Base-by-base conservation (phyloP, 2,329 filamentous ascomycete genomes). In the Pyrenophora graminea region DNA sequence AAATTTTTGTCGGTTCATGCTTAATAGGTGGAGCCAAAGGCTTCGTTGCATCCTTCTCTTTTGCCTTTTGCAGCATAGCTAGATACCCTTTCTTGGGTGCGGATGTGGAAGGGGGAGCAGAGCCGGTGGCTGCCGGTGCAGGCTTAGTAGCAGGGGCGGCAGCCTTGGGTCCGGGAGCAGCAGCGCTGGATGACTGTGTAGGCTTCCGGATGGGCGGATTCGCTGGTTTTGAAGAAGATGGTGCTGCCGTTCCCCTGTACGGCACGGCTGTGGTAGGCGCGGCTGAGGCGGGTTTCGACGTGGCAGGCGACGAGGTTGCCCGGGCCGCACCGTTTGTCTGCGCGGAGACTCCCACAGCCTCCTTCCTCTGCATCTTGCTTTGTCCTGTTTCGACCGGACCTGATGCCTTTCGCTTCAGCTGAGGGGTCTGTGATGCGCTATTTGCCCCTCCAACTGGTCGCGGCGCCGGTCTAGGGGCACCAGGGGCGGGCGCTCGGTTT, bases 61-160 rank as follows among this genome's bases (percentile, higher is more conserved):
- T 85, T 27, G 85, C 89, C 59, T 87, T 82, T 48, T 86, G 86
- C 74, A 92, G 80, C 53, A 91, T 87, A 64, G 91, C 88, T 32
- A 85, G 83, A 69, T 85, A 92, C 0, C 86, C 89, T 2, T 88
- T 89, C 72, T 90, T 90, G 1, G 85, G 85, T 1, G 81, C 74
- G 2, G 76, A 70, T 6, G 63, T 38, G 7, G 60, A 46, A 33
- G 71, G 48, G 12, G 63, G 9, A 67, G 68, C 46, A 13, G 67
- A 39, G 3, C 65, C 36, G n/a, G 67, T 34, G 43, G 58, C 45
- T 45, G 53, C 36, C 21, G 61, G 46, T 39, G 58, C 50, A 39
- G 66, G 46, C 47, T 65, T 68, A 4, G 63, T 46, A 18, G 53
- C 50, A 32, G 61, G 56, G 10, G 62, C 53, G 34, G 64, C 47